A percentile compares a stretch with the other conserved stretches of the same genome.
These are phyloP conservation scores for Viridothelium virens DNA, from an alignment of 495 filamentous ascomycete genomes.

Conservation along the genomic window DNA sequence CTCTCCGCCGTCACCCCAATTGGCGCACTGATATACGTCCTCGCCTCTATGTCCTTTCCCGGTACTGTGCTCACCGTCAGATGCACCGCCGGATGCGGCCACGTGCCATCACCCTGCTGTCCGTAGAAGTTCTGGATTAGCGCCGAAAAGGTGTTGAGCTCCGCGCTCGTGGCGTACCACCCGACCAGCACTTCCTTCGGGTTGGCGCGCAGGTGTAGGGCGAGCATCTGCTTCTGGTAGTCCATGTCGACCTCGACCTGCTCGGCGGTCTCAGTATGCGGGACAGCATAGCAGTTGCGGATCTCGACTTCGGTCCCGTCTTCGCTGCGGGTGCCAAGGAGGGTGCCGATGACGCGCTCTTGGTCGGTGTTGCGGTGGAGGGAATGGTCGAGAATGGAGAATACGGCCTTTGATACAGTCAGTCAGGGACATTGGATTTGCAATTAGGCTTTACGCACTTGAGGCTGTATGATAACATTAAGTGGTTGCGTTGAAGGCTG, in stretches of 20 bases:
- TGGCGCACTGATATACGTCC: constrained; percentile 87
- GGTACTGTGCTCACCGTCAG: constrained; percentile 85
- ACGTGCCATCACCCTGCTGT: constrained; percentile 90
- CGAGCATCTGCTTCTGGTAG: constrained; percentile 98
- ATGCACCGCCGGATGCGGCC: constrained; percentile 91
- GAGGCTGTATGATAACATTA: constrained; percentile 87
- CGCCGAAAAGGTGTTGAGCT: constrained; percentile 95
- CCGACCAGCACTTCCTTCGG: constrained; percentile 90
- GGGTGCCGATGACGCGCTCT: constrained; percentile 90
- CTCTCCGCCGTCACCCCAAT: constrained; percentile 92
- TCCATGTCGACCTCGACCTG: constrained; percentile 99
- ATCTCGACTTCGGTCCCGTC: constrained; percentile 96
- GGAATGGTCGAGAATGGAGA: constrained; percentile 96
- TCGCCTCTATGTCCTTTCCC: constrained; percentile 72
- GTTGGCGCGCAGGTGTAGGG: constrained; percentile 84
- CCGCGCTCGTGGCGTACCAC: constrained; percentile 94
- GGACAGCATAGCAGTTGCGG: constrained; percentile 90
- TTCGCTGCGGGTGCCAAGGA: constrained; percentile 84
- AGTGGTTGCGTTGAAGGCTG: constrained; percentile 80
- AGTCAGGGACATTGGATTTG: not conserved
- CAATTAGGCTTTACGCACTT: constrained; percentile 47
- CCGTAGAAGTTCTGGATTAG: constrained; percentile 99
- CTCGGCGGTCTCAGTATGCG: constrained; percentile 94
- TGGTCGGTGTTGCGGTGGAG: constrained; percentile 81
- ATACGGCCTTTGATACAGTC: constrained; percentile 49